Conservation (phyloP, 2,329 filamentous ascomycete genomes). For the Xylaria sp. region DNA sequence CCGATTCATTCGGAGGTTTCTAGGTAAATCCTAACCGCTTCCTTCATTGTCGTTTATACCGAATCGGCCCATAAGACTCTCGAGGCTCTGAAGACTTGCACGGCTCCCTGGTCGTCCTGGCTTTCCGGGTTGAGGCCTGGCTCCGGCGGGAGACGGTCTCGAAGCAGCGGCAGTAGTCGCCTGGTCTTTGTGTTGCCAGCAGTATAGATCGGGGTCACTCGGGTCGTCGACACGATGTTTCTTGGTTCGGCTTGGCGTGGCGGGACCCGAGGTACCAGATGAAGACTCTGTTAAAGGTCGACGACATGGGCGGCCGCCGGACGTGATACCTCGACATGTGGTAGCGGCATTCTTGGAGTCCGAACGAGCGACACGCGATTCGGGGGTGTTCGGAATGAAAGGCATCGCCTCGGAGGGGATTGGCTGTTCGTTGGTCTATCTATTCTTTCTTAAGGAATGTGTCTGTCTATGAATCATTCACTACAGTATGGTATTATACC, state of each 20-base stretch:
- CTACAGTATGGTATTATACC: no score
- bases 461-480: neutral
- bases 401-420: slow-evolving; percentile 45
- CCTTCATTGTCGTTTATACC: slow-evolving; percentile 64
- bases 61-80: slow-evolving; percentile 76
- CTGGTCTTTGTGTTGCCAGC: slow-evolving; percentile 94
- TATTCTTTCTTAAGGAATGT: neutral
- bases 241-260: slow-evolving; percentile 29
- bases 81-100: slow-evolving; percentile 72
- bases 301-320: slow-evolving; percentile 76
- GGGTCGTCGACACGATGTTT: slow-evolving; percentile 43
- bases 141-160: slow-evolving; percentile 38
- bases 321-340: slow-evolving; percentile 85
- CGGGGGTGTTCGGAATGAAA: slow-evolving; percentile 68
- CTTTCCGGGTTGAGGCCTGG: slow-evolving; percentile 41
- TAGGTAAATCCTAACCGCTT: slow-evolving; percentile 26
- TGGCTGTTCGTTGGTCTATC: neutral
- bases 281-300: slow-evolving; percentile 51
- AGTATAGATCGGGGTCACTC: slow-evolving; percentile 63
- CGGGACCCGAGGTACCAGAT: slow-evolving; percentile 25
- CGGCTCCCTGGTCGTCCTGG: slow-evolving; percentile 68
- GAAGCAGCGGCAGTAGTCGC: slow-evolving; percentile 48
- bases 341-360: slow-evolving; percentile 80
- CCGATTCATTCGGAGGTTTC: slow-evolving; percentile 15
- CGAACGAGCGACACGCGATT: slow-evolving; percentile 68